Conservation (phyloP, 192 early-diverging fungal genomes). For the Cetraspora pellucida region DNA sequence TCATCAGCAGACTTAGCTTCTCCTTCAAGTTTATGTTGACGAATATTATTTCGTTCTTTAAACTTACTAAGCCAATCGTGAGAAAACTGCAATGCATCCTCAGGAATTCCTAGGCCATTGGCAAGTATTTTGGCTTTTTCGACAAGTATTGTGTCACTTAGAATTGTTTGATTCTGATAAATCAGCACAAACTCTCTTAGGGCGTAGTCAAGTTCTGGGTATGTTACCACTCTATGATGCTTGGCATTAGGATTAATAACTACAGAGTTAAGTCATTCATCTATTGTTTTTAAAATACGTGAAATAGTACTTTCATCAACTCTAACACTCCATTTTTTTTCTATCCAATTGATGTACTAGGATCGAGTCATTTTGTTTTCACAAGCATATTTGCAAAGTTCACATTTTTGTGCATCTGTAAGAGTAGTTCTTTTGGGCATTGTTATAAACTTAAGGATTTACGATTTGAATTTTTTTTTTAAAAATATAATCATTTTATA, state of each 20-base stretch:
- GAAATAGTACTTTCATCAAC: slow-evolving; percentile 28
- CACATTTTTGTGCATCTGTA: slow-evolving; percentile 29
- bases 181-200: slow-evolving; percentile 7
- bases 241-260: slow-evolving; percentile 3
- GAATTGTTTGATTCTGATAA: not conserved
- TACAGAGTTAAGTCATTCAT: slow-evolving; percentile 20
- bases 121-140: slow-evolving; percentile 8
- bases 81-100: slow-evolving; percentile 38
- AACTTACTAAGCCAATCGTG: slow-evolving; percentile 47
- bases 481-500: too few relatives aligned
- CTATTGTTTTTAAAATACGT: slow-evolving; percentile 12
- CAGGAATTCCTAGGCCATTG: not conserved
- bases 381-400: slow-evolving; percentile 16
- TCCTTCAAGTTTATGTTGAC: slow-evolving; percentile 19
- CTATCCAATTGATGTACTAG: slow-evolving; percentile 28
- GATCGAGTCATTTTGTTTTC: slow-evolving; percentile 10
- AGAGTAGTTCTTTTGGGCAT: slow-evolving; percentile 31
- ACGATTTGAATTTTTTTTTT: too few relatives aligned
- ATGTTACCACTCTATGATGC: slow-evolving; percentile 2
- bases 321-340: slow-evolving; percentile 28
- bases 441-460: too few relatives aligned
- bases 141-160: slow-evolving; percentile 2
- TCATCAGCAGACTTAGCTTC: slow-evolving; percentile 3
- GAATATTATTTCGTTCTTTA: slow-evolving; percentile 42
- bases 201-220: slow-evolving; percentile 8